A percentile compares a stretch with the other conserved stretches of the same genome.
Evolutionary conservation across 2,329 filamentous ascomycete species (phyloP).

Genomic region (Colletotrichum orbiculare): DNA sequence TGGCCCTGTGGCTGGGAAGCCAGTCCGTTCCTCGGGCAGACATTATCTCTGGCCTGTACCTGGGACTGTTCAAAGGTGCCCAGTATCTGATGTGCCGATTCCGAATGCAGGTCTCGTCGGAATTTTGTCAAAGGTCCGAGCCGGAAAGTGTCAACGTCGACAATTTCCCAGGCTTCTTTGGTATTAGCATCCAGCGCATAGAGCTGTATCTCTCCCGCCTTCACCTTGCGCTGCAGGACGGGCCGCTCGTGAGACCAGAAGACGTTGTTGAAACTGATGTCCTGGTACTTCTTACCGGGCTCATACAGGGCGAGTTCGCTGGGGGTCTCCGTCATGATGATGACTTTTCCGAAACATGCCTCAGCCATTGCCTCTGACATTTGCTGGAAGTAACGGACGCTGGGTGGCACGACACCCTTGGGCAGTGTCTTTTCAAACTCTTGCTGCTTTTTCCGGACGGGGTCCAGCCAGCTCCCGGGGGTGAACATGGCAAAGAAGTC

Average conservation of each 20-base stretch:
- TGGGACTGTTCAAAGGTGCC: not conserved
- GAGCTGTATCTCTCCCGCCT: not conserved
- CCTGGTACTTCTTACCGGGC: constrained; percentile 10
- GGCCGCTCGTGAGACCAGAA: constrained; percentile 18
- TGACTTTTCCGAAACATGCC: constrained; percentile 14
- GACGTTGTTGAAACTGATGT: constrained; percentile 3
- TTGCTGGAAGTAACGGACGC: constrained; percentile 10
- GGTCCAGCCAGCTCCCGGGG: constrained; percentile 9
- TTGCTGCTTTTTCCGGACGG: constrained; percentile 1
- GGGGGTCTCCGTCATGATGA: constrained; percentile 15
- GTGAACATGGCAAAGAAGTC: constrained; percentile 13
- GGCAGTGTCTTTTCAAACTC: constrained; percentile 7
- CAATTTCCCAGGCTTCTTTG: constrained; percentile 11
- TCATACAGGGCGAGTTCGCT: constrained; percentile 13
- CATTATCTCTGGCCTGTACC: constrained; percentile 3
- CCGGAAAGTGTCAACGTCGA: constrained; percentile 2
- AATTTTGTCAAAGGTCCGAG: constrained; percentile 3
- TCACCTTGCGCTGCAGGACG: constrained; percentile 8
- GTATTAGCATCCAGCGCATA: constrained; percentile 6
- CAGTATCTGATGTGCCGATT: constrained; percentile 1
- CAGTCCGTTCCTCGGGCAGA: constrained; percentile 9
- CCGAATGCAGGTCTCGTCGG: constrained; percentile 7
- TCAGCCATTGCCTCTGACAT: constrained; percentile 14
- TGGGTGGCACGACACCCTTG: not conserved
- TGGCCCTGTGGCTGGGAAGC: constrained; percentile 1